A percentile compares a stretch with the other conserved stretches of the same genome.
phyloP scores from a whole-genome alignment of 192 early-diverging fungal species.

The Gigaspora rosea region DNA sequence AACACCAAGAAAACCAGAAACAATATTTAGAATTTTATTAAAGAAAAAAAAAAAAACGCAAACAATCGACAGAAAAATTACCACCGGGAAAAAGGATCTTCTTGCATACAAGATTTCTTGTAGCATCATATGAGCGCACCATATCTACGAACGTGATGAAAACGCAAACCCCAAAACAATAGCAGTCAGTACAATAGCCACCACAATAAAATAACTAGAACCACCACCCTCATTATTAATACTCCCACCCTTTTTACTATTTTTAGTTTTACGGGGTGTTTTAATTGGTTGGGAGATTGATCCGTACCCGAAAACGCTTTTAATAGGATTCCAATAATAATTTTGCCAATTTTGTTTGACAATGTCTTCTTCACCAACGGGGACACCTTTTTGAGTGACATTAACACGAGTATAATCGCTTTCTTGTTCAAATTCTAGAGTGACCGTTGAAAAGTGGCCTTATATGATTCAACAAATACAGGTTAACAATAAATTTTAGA shows the following conservation, averaged over 20 bases:
- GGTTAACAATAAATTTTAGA: background rate
- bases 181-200: conserved; percentile 46
- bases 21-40: no score
- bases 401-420: conserved; percentile 66
- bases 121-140: conserved; percentile 27
- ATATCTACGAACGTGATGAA: conserved; percentile 33
- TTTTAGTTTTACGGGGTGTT: conserved; percentile 1
- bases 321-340: conserved; percentile 95
- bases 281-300: background rate
- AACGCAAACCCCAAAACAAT: conserved; percentile 48
- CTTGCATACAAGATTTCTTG: background rate
- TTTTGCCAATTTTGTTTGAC: conserved; percentile 84
- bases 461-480: conserved; percentile 3
- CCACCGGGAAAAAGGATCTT: background rate
- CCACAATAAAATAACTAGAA: conserved; percentile 10
- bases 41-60: no score
- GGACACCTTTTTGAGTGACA: conserved; percentile 82
- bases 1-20: no score
- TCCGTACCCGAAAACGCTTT: conserved; percentile 85
- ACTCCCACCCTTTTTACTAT: background rate
- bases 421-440: conserved; percentile 70
- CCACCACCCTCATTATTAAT: background rate
- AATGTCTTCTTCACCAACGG: conserved; percentile 84
- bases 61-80: background rate
- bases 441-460: conserved; percentile 84